Base-by-base conservation (phyloP, 176 grass and related monocot species). In the Cymbopogon citratus region DNA sequence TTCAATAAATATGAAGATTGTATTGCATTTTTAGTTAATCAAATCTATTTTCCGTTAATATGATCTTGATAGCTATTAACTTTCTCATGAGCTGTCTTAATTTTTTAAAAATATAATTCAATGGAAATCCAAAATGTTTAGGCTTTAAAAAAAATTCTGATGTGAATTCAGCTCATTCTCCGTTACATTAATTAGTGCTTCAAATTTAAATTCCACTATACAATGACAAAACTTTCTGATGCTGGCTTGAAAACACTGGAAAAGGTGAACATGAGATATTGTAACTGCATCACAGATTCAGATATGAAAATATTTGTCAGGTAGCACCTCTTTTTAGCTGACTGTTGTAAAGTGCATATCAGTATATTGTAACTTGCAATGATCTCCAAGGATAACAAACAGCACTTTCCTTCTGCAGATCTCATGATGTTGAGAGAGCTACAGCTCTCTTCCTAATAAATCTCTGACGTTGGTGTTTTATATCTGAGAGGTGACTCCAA, bases 221-320 rank as follows among this genome's bases (percentile, higher is more conserved):
- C 9, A 52, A 36, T 60, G 74, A 66, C 62, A 73, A 38, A 41
- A 25, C 26, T 85, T 83, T 89, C 10, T 73, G 73, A 66, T 84
- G 46, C 90, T 94, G 95, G 78, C 52, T 88, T 98, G 81, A 86
- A 63, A 85, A 98, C 89, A 73, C 82, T 98, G 64, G 33, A 90
- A 91, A 81, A 94, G 83, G 86, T 98, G 57, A 94, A 94, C 79
- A 74, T 98, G 87, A 86, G 88, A 74, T 93, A 90, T 88, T 93
- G 90, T 88, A 98, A 94, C 51, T 86, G 86, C 87, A 89, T 98
- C 85, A 94, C 86, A 76, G 92, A 98, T 91, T 83, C 81, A 78
- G 95, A 98, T 78, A 91, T 98, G 88, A 85, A 91, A 65, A 41
- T 63, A 81, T 84, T 85, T 98, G 81, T 94, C 95, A 92, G 95